Conservation (phyloP, 306 rosid species). For the Lablab purpureus region DNA sequence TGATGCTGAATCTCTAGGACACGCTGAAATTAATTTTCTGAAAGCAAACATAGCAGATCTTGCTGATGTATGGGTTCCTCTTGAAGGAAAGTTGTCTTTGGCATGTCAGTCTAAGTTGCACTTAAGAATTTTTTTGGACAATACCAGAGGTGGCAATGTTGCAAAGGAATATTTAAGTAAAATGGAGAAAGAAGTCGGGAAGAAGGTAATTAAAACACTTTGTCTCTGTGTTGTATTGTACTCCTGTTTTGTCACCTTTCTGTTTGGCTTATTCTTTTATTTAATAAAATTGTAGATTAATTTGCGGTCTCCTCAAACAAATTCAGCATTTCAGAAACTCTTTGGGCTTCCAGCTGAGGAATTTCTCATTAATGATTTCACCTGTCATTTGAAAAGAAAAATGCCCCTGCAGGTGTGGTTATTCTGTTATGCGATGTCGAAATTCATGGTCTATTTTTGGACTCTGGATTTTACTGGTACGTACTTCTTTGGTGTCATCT, state of each 20-base stretch:
- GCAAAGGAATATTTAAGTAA: conserved; percentile 76
- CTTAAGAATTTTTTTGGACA: conserved; percentile 90
- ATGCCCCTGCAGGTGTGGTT: conserved; percentile 90
- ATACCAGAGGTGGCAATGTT: conserved; percentile 79
- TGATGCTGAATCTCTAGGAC: conserved; percentile 87
- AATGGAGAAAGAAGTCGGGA: conserved; percentile 99
- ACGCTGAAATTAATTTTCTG: conserved; percentile 88
- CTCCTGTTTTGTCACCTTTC: conserved; percentile 39
- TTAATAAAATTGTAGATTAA: conserved; percentile 63
- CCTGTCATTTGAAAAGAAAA: conserved; percentile 96
- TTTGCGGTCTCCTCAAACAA: conserved; percentile 95
- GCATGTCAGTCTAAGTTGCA: conserved; percentile 94
- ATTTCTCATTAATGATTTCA: conserved; percentile 96
- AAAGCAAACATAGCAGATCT: conserved; percentile 82
- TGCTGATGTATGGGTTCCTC: conserved; percentile 93
- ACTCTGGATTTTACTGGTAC: conserved; percentile 29
- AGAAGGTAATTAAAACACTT: conserved; percentile 69
- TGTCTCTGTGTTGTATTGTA: conserved; percentile 23
- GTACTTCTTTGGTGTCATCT: conserved; percentile 38
- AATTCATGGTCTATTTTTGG: conserved; percentile 21
- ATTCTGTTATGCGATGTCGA: conserved; percentile 35
- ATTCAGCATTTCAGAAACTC: conserved; percentile 90
- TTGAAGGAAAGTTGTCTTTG: conserved; percentile 93
- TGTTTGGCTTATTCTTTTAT: conserved; percentile 22
- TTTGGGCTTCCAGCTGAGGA: conserved; percentile 97